Evolutionary conservation across 192 early-diverging fungal species (phyloP).

Genomic region (Helicostylum pulchrum): DNA sequence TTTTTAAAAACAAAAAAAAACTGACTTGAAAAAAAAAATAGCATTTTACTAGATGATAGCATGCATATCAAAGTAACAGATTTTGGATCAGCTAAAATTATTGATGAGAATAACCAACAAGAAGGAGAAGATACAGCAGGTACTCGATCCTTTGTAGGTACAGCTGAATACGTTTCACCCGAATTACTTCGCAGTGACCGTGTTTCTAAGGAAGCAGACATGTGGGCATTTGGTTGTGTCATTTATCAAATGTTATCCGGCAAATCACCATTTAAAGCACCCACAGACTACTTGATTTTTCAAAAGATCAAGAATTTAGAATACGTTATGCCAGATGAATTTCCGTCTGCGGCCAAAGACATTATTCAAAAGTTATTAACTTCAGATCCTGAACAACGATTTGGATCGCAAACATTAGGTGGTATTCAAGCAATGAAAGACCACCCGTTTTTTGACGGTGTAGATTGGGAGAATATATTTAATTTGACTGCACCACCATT

Average conservation of each 20-base stretch:
- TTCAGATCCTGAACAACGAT: constrained; percentile 56
- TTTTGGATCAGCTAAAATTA: constrained; percentile 92
- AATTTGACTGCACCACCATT: constrained; percentile 38
- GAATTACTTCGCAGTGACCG: constrained; percentile 90
- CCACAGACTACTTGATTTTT: constrained; percentile 96
- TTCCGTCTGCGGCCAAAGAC: constrained; percentile 66
- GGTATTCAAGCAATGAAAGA: constrained; percentile 60
- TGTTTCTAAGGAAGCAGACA: constrained; percentile 73
- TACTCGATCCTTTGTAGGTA: constrained; percentile 94
- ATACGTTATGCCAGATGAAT: constrained; percentile 76
- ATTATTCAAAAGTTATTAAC: constrained; percentile 77
- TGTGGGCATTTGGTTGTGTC: constrained; percentile 89
- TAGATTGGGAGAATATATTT: constrained; percentile 68
- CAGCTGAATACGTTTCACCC: constrained; percentile 97
- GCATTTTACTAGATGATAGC: constrained; percentile 79
- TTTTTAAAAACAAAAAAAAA: too few relatives aligned
- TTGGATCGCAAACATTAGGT: constrained; percentile 55
- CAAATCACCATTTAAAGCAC: constrained; percentile 89
- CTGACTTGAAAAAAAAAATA: constrained; percentile 32
- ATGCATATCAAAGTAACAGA: constrained; percentile 96
- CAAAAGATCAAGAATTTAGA: constrained; percentile 91
- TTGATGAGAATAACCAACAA: constrained; percentile 33
- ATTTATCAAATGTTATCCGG: constrained; percentile 89
- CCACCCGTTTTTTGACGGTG: constrained; percentile 81
- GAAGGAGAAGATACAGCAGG: neutral